These are phyloP conservation scores for Candida xyloterini DNA, from an alignment of 805 yeast genomes.

Conservation along the genomic window DNA sequence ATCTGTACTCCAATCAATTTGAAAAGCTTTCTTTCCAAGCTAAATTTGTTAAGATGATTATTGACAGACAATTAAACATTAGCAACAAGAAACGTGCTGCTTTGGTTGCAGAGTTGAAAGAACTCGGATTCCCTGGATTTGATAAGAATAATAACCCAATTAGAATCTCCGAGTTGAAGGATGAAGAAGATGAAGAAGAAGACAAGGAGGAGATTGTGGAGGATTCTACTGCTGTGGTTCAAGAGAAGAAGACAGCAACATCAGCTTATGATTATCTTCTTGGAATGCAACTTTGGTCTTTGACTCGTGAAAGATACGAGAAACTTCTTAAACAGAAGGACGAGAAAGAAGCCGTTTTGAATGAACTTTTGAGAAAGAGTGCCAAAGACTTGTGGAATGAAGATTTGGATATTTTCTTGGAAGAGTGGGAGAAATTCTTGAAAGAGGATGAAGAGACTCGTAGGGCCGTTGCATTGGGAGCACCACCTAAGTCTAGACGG, in stretches of 20 bases:
- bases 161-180: conserved; percentile 32
- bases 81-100: conserved; percentile 69
- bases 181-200: conserved; percentile 42
- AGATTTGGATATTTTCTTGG: conserved; percentile 74
- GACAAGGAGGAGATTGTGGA: conserved; percentile 34
- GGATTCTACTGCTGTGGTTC: conserved; percentile 39
- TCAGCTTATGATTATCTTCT: conserved; percentile 81
- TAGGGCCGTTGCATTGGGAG: conserved; percentile 45
- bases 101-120: conserved; percentile 61
- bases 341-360: conserved; percentile 69
- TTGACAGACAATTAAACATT: conserved; percentile 66
- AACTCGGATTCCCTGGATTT: conserved; percentile 70
- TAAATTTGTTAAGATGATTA: conserved; percentile 84
- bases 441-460: conserved; percentile 62
- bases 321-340: conserved; percentile 70
- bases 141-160: conserved; percentile 67
- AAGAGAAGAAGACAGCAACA: conserved; percentile 44
- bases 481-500: conserved; percentile 36
- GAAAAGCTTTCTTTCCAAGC: conserved; percentile 81
- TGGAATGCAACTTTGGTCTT: conserved; percentile 92
- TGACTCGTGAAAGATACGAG: conserved; percentile 87
- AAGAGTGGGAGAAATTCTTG: conserved; percentile 65
- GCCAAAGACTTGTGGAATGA: conserved; percentile 87
- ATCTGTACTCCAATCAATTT: conserved; percentile 67
- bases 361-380: conserved; percentile 56